Evolutionary conservation across 139 green algal genomes (phyloP).

Genomic region (Chlamydomonas incerta): DNA sequence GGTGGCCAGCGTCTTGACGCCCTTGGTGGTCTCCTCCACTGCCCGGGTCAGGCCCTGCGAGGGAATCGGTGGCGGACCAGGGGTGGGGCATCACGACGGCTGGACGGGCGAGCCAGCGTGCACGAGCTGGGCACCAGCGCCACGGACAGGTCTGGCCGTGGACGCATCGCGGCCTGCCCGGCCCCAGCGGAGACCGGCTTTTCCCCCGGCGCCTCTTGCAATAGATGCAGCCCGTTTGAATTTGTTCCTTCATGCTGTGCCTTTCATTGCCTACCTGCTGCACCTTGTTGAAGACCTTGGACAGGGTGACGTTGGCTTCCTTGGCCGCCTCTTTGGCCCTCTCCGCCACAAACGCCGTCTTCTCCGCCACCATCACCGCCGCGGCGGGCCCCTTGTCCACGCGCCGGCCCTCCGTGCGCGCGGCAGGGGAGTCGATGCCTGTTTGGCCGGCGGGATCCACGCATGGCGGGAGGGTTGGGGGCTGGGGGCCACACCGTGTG

Average conservation of each 20-base stretch:
- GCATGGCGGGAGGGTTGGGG: too few relatives aligned
- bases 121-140: too few relatives aligned
- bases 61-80: too few relatives aligned
- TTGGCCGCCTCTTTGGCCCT: background rate
- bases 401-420: slow-evolving; percentile 24
- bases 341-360: background rate
- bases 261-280: background rate
- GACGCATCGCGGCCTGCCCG: too few relatives aligned
- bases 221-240: too few relatives aligned
- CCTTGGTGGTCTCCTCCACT: slow-evolving; percentile 27
- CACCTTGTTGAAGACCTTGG: slow-evolving; percentile 12
- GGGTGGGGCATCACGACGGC: too few relatives aligned
- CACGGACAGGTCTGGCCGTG: too few relatives aligned
- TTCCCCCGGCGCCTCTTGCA: too few relatives aligned
- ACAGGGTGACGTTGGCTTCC: background rate
- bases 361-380: background rate
- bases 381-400: background rate
- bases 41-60: background rate
- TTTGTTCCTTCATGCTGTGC: too few relatives aligned
- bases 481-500: too few relatives aligned
- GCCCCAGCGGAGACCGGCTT: too few relatives aligned
- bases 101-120: too few relatives aligned
- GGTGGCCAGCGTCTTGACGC: slow-evolving; percentile 23
- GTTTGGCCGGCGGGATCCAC: background rate
- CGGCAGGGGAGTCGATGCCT: slow-evolving; percentile 9